Evolutionary conservation across 2,329 filamentous ascomycete genomes (phyloP).

Genomic region (Fusarium temperatum): DNA sequence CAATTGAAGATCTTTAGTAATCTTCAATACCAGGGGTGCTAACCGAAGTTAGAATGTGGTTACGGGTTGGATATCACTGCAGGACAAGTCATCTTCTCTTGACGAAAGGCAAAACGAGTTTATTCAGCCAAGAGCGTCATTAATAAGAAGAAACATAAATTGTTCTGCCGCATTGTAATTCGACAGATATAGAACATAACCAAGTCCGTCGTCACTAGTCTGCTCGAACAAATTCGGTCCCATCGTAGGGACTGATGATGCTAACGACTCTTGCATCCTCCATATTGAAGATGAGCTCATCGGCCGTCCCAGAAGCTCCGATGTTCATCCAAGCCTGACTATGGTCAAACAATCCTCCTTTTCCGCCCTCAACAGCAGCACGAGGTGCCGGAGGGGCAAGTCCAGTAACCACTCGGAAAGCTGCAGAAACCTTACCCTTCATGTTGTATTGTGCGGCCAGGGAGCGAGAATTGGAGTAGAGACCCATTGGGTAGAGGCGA

Average conservation of each 20-base stretch:
- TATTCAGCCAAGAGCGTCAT: neutral
- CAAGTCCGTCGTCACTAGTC: neutral
- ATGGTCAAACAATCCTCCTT: conserved; percentile 1
- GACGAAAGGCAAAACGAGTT: neutral
- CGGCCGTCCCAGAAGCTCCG: neutral
- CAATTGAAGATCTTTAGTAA: neutral
- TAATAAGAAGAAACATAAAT: neutral
- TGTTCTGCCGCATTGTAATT: neutral
- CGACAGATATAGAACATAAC: no score
- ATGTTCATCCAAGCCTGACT: neutral
- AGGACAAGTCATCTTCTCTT: neutral
- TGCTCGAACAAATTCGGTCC: neutral
- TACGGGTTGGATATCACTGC: neutral
- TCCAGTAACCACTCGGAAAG: neutral
- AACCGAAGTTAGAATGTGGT: neutral
- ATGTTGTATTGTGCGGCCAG: neutral
- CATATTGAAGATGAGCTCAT: conserved; percentile 10
- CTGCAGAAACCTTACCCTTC: neutral
- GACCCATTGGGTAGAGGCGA: neutral
- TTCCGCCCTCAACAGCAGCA: neutral
- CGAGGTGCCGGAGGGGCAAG: neutral
- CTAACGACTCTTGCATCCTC: neutral
- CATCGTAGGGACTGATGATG: neutral
- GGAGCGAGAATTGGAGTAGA: neutral
- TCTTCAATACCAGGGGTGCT: neutral